Evolutionary conservation across 352 stramenopile genomes (phyloP).

Genomic region (Phytophthora pseudosyringae): DNA sequence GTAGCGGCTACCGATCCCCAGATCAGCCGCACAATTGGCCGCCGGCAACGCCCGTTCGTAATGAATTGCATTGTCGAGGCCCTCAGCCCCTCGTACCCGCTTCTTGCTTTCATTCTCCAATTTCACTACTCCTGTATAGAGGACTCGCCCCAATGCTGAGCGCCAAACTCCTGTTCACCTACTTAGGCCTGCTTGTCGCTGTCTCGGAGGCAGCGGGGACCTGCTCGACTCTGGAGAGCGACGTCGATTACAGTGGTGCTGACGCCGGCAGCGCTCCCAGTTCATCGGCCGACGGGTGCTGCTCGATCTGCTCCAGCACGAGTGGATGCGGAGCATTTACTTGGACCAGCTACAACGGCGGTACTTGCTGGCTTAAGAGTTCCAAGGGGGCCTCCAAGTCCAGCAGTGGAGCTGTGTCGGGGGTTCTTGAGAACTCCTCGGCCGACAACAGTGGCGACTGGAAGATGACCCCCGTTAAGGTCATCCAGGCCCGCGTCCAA

Average conservation of each 20-base stretch:
- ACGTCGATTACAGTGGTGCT: conserved; percentile 1
- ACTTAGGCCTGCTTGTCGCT: background rate
- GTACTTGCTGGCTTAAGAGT: background rate
- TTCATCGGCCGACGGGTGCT: background rate
- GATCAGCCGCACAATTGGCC: conserved; percentile 1
- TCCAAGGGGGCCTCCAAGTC: background rate
- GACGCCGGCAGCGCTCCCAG: background rate
- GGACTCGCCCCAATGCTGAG: background rate
- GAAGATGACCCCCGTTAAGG: conserved; percentile 55
- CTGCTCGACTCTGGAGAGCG: background rate
- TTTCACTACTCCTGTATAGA: background rate
- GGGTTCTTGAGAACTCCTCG: background rate
- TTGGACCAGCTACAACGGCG: conserved; percentile 4
- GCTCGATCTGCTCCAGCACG: conserved; percentile 1
- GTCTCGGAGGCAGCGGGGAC: background rate
- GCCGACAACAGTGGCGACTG: conserved; percentile 29
- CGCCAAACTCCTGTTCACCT: conserved; percentile 1
- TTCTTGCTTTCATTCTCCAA: background rate
- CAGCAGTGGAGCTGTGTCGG: background rate
- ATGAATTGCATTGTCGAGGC: no score
- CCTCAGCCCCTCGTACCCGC: no score
- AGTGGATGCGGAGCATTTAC: background rate
- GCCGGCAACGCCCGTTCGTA: background rate
- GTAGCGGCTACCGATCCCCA: background rate
- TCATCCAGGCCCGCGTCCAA: conserved; percentile 69